Percentiles rank a stretch among this genome's conserved stretches.
Conservation (phyloP, 1,284 basidiomycete genomes). For the Schizophyllum amplum region DNA sequence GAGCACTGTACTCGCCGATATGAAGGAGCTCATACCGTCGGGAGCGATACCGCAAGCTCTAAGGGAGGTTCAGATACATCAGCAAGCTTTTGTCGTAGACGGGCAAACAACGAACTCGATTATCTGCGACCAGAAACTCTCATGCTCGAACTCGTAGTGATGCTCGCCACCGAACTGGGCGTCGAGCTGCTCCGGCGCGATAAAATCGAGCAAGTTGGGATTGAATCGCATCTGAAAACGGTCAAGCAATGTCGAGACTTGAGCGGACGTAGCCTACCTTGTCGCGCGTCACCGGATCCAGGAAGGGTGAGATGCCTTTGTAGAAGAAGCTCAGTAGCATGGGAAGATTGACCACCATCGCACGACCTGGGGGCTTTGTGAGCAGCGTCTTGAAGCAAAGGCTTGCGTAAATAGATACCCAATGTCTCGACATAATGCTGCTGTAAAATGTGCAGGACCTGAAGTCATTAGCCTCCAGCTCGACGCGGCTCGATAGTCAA, state of each 20-base stretch:
- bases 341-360: slow-evolving; percentile 81
- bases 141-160: slow-evolving; percentile 70
- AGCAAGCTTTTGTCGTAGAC: background rate
- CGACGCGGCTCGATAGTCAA: background rate
- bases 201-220: slow-evolving; percentile 68
- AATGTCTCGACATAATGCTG: slow-evolving; percentile 89
- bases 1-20: no score
- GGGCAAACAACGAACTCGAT: slow-evolving; percentile 40
- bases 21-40: slow-evolving; percentile 42
- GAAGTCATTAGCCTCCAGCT: background rate
- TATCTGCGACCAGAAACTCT: slow-evolving; percentile 74
- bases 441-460: slow-evolving; percentile 79
- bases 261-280: slow-evolving; percentile 51
- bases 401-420: slow-evolving; percentile 21
- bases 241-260: background rate
- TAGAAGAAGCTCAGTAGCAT: slow-evolving; percentile 79
- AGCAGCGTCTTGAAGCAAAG: background rate
- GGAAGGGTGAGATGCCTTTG: slow-evolving; percentile 78
- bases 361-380: slow-evolving; percentile 43
- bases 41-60: slow-evolving; percentile 54
- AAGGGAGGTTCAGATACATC: slow-evolving; percentile 1
- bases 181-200: slow-evolving; percentile 73
- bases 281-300: slow-evolving; percentile 86
- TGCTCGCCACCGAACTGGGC: slow-evolving; percentile 77
- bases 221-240: slow-evolving; percentile 75